Evolutionary conservation across 139 green algal species (phyloP).

Genomic region (Ostreobium quekettii): DNA sequence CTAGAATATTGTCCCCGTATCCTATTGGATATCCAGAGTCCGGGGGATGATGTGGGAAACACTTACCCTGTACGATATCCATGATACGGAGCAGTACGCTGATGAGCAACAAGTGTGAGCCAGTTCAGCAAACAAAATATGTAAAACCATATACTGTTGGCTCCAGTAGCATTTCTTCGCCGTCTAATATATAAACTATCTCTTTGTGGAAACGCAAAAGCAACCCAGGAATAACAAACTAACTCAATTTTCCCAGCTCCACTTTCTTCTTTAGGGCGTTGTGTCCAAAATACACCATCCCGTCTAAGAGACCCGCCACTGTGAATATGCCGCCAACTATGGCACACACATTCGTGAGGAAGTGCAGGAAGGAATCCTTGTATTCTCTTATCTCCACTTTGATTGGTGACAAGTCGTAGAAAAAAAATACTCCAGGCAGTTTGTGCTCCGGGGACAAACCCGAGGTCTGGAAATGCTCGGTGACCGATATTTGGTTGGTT

Average conservation of each 20-base stretch:
- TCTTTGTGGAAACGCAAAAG: too few relatives aligned
- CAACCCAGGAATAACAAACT: too few relatives aligned
- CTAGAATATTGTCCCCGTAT: too few relatives aligned
- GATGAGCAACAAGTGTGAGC: too few relatives aligned
- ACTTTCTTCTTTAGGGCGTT: slow-evolving; percentile 87
- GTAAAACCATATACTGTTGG: too few relatives aligned
- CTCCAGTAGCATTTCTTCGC: too few relatives aligned
- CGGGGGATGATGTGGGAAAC: too few relatives aligned
- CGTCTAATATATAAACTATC: too few relatives aligned
- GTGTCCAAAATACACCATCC: slow-evolving; percentile 72
- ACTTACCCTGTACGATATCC: too few relatives aligned
- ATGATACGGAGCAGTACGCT: too few relatives aligned
- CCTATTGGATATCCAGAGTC: too few relatives aligned
- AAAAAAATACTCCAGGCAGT: slow-evolving; percentile 95
- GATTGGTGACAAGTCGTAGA: slow-evolving; percentile 95
- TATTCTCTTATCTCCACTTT: slow-evolving; percentile 74
- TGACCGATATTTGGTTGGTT: slow-evolving; percentile 95
- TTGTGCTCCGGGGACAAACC: slow-evolving; percentile 18
- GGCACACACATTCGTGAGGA: slow-evolving; percentile 87
- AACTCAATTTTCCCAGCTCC: slow-evolving; percentile 82
- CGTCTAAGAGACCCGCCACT: slow-evolving; percentile 88
- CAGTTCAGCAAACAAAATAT: too few relatives aligned
- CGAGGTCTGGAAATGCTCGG: slow-evolving; percentile 76
- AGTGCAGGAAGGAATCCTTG: slow-evolving; percentile 73
- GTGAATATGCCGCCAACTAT: slow-evolving; percentile 97